Base-by-base conservation (phyloP, 768 basidiomycete genomes). In the Thelephora ganbajun region DNA sequence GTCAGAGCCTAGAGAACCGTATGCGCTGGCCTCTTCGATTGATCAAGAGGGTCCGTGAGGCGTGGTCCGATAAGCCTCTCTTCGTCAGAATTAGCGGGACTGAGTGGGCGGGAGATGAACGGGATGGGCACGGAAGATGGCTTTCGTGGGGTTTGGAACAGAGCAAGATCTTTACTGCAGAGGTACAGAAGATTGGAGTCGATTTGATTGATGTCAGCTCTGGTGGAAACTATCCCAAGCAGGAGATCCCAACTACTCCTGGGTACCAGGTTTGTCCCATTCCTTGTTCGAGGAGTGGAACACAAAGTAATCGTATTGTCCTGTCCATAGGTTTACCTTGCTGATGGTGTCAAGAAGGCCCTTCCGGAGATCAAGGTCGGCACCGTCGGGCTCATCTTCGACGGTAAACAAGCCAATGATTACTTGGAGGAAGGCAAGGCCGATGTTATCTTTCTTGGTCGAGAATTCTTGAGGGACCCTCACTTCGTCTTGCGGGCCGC, bases 91-190 rank as follows among this genome's bases (percentile, higher is more conserved):
- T 78, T 46, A 70, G 67, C 50, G 77, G 71, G 12, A 68, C 66
- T 5, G 77, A 79, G 51, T 77, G 74, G 75, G 66, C 69, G 13
- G 67, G 67, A 0, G 68, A 68, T 1, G 83, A 76, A 63, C 71
- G 68, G 59, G 73, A 65, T 63, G 66, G 58, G 6, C 59, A 74
- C 16, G 79, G 74, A 12, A 61, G 64, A 47, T 86, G 74, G 74
- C 69, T 67, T 49, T 71, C 76, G 45, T 86, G 86, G 83, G 87
- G 86, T 11, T 66, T 87, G 45, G 79, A 87, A 57, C 88, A 91
- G 62, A 83, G 74, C 58, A 78, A 68, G 30, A 56, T 79, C 33
- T 69, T 79, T 26, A 69, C 69, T 2, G 69, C 70, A 12, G 70
- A 76, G 58, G 59, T 89, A 55, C 60, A 72, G 55, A 67, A 75